Conservation (phyloP, 2,329 filamentous ascomycete species). For the Capronia epimyces region DNA sequence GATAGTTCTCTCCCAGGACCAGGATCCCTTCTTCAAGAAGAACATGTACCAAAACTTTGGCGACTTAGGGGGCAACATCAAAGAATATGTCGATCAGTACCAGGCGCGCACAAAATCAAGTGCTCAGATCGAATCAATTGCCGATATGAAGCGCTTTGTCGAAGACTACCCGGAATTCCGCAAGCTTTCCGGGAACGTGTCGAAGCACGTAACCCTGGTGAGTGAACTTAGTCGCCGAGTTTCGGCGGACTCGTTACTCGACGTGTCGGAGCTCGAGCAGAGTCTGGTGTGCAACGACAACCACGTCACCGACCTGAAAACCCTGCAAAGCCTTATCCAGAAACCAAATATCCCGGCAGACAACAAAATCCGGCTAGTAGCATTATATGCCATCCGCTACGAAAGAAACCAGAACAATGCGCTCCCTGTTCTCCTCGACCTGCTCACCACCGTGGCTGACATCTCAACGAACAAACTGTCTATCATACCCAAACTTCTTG, state of each 20-base stretch:
- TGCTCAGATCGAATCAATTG: slow-evolving; percentile 92
- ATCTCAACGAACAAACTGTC: slow-evolving; percentile 70
- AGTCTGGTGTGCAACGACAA: slow-evolving; percentile 96
- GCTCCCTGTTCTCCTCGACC: slow-evolving; percentile 76
- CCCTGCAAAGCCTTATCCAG: slow-evolving; percentile 79
- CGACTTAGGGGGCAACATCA: slow-evolving; percentile 90
- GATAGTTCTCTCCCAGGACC: slow-evolving; percentile 91
- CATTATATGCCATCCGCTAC: slow-evolving; percentile 92
- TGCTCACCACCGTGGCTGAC: slow-evolving; percentile 77
- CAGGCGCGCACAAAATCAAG: slow-evolving; percentile 96
- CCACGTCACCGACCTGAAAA: slow-evolving; percentile 86
- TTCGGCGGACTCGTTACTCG: slow-evolving; percentile 77
- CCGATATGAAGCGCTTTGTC: slow-evolving; percentile 98
- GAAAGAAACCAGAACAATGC: slow-evolving; percentile 79
- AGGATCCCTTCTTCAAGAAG: slow-evolving; percentile 98
- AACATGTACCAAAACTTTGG: slow-evolving; percentile 99
- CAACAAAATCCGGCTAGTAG: slow-evolving; percentile 83
- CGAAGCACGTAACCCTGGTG: slow-evolving; percentile 94
- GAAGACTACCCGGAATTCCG: slow-evolving; percentile 98
- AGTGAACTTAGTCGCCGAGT: slow-evolving; percentile 87
- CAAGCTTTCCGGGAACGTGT: slow-evolving; percentile 94
- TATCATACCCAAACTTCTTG: slow-evolving; percentile 73
- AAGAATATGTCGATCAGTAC: slow-evolving; percentile 98
- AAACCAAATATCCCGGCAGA: slow-evolving; percentile 69
- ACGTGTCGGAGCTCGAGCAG: slow-evolving; percentile 95